These are phyloP conservation scores for Talaromyces sp. DNA, from an alignment of 2,329 filamentous ascomycete genomes.

Conservation along the genomic window DNA sequence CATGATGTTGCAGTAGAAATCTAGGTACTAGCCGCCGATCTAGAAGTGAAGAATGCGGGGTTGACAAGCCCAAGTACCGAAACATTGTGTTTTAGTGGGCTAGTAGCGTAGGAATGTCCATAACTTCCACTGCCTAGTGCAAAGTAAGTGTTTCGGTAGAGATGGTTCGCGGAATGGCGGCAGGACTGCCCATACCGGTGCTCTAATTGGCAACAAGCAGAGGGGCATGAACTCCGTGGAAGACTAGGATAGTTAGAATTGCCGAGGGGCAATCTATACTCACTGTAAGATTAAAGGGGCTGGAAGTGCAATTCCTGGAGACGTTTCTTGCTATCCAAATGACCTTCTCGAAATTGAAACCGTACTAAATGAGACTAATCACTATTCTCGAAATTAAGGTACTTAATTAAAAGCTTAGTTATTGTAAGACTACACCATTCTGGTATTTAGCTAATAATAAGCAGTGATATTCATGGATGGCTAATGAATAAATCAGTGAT, in stretches of 20 bases:
- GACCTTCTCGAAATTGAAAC: neutral
- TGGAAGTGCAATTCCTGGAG: neutral
- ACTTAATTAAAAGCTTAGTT: neutral
- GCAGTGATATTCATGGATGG: neutral
- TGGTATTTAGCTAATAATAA: neutral
- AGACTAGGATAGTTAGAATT: neutral
- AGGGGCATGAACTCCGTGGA: neutral
- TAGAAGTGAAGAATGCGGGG: neutral
- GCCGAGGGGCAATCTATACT: neutral
- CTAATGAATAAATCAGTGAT: neutral
- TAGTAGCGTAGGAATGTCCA: neutral
- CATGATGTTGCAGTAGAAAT: neutral
- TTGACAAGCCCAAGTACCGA: neutral
- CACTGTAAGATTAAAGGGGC: neutral
- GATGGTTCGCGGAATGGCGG: slow-evolving; percentile 6
- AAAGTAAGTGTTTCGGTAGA: neutral
- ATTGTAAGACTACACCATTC: neutral
- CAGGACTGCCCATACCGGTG: neutral
- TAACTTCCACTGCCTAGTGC: neutral
- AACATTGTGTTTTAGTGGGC: neutral
- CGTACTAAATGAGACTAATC: neutral
- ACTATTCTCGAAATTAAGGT: neutral
- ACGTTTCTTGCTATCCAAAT: neutral
- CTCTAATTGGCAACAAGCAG: neutral
- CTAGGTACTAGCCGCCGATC: neutral